Conservation (phyloP, 805 yeast genomes). For the Teunomyces barrocoloradensis region DNA sequence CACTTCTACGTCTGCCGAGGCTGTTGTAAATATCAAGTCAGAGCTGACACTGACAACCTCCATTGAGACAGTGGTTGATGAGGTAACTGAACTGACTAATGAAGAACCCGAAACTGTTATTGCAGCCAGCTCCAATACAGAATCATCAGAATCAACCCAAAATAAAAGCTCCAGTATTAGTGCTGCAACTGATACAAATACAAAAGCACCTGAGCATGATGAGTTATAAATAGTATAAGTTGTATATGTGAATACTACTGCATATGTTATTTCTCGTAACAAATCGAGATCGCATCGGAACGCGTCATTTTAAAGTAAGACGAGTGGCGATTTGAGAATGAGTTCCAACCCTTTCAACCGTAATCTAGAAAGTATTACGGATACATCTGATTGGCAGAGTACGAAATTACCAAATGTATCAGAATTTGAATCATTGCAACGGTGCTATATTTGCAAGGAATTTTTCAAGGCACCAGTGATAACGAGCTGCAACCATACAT, state of each 20-base stretch:
- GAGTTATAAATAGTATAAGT: background rate
- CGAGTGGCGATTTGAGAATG: conserved; percentile 1
- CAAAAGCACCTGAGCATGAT: conserved; percentile 4
- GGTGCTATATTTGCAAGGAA: conserved; percentile 90
- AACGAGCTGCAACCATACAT: conserved; percentile 84
- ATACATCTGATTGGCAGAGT: conserved; percentile 68
- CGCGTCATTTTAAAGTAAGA: background rate
- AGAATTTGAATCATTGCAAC: conserved; percentile 64
- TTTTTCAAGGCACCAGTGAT: conserved; percentile 74
- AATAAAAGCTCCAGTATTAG: background rate
- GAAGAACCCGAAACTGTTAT: background rate
- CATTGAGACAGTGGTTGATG: conserved; percentile 5
- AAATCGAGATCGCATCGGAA: background rate
- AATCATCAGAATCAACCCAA: background rate
- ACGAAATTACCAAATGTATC: conserved; percentile 55
- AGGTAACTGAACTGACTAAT: background rate
- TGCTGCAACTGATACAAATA: background rate
- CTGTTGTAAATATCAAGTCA: conserved; percentile 1
- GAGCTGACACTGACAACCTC: background rate
- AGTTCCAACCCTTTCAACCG: background rate
- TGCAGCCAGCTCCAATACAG: background rate
- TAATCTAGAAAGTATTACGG: conserved; percentile 37
- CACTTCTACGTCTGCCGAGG: background rate
- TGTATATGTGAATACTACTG: background rate
- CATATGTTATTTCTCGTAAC: background rate